These are phyloP conservation scores for Didymella pinodella DNA, from an alignment of 2,329 filamentous ascomycete genomes.

Conservation along the genomic window DNA sequence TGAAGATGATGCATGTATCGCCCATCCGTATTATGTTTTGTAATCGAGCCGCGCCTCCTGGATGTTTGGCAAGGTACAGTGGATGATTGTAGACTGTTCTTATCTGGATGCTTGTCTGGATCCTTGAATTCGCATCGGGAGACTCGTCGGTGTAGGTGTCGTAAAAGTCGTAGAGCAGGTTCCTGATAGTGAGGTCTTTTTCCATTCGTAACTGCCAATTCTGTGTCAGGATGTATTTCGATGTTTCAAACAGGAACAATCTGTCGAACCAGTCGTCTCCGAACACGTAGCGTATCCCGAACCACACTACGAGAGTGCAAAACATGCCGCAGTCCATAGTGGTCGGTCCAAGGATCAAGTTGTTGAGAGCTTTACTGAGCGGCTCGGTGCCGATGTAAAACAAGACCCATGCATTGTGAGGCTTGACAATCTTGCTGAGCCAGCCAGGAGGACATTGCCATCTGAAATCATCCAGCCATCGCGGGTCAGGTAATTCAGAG, in stretches of 20 bases:
- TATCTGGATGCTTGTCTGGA: no score
- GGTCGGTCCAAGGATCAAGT: not conserved
- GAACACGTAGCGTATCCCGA: not conserved
- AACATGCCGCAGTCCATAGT: conserved; percentile 3
- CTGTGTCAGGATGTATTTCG: no score
- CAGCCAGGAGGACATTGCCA: conserved; percentile 1
- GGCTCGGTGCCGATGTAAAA: not conserved
- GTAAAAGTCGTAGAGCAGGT: no score
- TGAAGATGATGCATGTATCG: no score
- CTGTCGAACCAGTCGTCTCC: not conserved
- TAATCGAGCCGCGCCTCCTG: no score
- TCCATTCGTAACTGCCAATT: no score
- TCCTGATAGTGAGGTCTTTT: no score
- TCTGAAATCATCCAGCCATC: not conserved
- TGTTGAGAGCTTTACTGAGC: conserved; percentile 2
- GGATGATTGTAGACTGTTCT: no score
- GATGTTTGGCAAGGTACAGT: no score
- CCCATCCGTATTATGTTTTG: no score
- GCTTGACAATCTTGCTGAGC: not conserved
- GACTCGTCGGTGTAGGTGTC: no score
- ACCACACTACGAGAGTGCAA: not conserved
- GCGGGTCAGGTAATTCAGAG: not conserved
- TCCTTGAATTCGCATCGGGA: no score
- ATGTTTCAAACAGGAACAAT: not conserved
- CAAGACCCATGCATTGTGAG: not conserved